These are phyloP conservation scores for Aspergillus melleus DNA, from an alignment of 2,329 filamentous ascomycete species.

Conservation along the genomic window DNA sequence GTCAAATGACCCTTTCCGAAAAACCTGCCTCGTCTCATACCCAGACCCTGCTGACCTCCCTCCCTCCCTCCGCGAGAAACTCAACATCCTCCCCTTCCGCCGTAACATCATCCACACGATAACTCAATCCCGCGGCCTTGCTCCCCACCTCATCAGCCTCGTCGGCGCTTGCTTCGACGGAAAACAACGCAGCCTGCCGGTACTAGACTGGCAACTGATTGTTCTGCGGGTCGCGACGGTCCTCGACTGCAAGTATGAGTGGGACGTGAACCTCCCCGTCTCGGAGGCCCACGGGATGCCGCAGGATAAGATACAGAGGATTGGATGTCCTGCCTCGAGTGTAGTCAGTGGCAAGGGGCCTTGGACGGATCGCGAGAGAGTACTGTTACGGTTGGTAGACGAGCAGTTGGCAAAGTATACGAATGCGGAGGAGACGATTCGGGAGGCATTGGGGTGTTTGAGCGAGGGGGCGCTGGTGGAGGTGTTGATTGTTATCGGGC, in stretches of 20 bases:
- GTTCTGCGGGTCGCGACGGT: constrained; percentile 7
- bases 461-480: constrained; percentile 10
- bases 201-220: constrained; percentile 14
- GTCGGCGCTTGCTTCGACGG: constrained; percentile 12
- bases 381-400: constrained; percentile 9
- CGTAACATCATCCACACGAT: constrained; percentile 12
- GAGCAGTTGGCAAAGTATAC: constrained; percentile 9
- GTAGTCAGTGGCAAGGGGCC: neutral
- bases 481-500: constrained; percentile 11
- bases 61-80: neutral
- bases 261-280: constrained; percentile 10
- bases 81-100: constrained; percentile 6
- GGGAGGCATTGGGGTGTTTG: neutral
- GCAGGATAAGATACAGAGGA: constrained; percentile 9
- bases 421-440: constrained; percentile 8
- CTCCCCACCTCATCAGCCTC: constrained; percentile 7
- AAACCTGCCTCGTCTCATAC: neutral
- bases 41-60: neutral
- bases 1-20: neutral
- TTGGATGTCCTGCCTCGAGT: neutral
- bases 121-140: constrained; percentile 6
- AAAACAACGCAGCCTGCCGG: constrained; percentile 5
- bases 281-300: constrained; percentile 6
- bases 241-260: constrained; percentile 10
- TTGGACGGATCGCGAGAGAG: constrained; percentile 7